These are phyloP conservation scores for Neofusicoccum umdonicola DNA, from an alignment of 2,329 filamentous ascomycete genomes.

Conservation along the genomic window DNA sequence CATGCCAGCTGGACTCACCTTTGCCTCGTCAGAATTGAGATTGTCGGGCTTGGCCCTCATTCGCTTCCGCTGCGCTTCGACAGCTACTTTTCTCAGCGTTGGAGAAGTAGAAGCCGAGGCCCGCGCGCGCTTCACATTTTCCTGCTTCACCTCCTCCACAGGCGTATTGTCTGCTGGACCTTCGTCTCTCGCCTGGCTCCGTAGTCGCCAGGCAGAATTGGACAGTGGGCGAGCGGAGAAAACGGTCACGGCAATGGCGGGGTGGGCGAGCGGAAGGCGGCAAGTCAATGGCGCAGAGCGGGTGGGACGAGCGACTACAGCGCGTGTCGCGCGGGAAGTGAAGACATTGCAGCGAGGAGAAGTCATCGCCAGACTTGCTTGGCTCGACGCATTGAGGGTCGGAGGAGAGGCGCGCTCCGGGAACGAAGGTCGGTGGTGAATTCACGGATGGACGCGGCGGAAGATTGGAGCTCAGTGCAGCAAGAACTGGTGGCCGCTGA, in stretches of 20 bases:
- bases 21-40: constrained; percentile 31
- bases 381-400: not conserved
- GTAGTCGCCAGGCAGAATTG: not conserved
- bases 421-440: not conserved
- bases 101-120: constrained; percentile 37
- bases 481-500: not conserved
- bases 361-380: constrained; percentile 26
- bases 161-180: not conserved
- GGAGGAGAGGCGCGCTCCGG: not conserved
- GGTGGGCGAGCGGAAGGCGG: not conserved
- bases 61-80: constrained; percentile 70
- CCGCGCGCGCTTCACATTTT: not conserved
- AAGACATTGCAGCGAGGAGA: constrained; percentile 24
- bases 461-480: not conserved
- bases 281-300: not conserved
- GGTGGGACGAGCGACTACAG: constrained; percentile 1
- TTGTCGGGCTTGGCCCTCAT: constrained; percentile 41
- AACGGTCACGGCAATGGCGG: too few species aligned
- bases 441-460: not conserved
- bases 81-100: constrained; percentile 79
- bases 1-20: not conserved
- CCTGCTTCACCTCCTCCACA: not conserved
- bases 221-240: not conserved
- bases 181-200: not conserved
- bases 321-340: constrained; percentile 19